Base-by-base conservation (phyloP, 2,329 filamentous ascomycete species). In the Diaporthe vexans region DNA sequence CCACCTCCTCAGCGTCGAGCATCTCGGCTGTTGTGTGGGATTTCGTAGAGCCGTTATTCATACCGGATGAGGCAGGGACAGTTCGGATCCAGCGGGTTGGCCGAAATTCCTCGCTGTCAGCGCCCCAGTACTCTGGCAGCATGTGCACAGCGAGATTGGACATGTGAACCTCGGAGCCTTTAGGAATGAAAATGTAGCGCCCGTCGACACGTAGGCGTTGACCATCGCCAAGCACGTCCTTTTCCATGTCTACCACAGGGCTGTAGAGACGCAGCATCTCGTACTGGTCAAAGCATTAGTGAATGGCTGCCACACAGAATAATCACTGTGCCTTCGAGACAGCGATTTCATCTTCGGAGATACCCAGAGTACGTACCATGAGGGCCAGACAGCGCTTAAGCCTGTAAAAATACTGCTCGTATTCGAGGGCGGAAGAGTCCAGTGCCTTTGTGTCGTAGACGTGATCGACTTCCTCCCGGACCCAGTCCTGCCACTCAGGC, bases 321-420 rank as follows among this genome's bases (percentile, higher is more conserved):
- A 13, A 24, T 35, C 4, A 2, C 7, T n/a, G n/a, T n/a, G n/a
- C n/a, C 2, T 1, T 29, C 6, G n/a, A 10, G 7, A 7, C 17
- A 8, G 15, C 13, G 9, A n/a, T 6, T 15, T 3, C 33, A 13
- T 2, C 9, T 19, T 9, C 3, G 1, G 8, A 2, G 19, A 1
- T 0, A 3, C 19, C 4, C 35, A 13, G 8, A 48, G 9, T n/a
- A 52, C 74, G 15, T 52, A 73, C 74, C 74, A 75, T 75, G 13
- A 71, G 33, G 2, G 74, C 74, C 21, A 75, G 52, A 21, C 74
- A 75, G 19, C 71, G 68, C 15, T 71, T 72, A 24, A 75, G 71
- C 21, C 70, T 67, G 24, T 58, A 59, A 26, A 73, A 75, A 26
- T 65, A 72, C 11, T 37, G 48, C 19, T 61, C 67, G 37, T 73